Evolutionary conservation across 1,284 basidiomycete genomes (phyloP).

Genomic region (Leccinum laetum): DNA sequence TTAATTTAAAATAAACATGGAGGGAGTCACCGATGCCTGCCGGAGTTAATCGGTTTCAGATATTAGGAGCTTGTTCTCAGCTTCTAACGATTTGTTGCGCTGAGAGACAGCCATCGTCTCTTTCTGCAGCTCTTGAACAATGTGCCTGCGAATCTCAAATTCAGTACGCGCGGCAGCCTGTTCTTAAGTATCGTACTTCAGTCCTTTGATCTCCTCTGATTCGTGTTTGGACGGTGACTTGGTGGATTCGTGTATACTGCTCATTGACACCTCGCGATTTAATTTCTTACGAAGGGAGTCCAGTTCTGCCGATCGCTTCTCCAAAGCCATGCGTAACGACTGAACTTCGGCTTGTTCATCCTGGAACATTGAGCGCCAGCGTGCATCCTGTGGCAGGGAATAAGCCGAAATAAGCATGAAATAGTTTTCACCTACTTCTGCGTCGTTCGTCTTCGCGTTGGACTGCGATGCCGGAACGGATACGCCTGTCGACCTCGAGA

Average conservation of each 20-base stretch:
- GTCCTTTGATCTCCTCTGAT: conserved; percentile 65
- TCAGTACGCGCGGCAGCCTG: conserved; percentile 7
- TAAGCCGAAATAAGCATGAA: conserved; percentile 21
- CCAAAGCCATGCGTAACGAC: conserved; percentile 36
- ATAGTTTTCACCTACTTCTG: conserved; percentile 15
- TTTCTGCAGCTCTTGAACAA: conserved; percentile 85
- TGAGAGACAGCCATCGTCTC: conserved; percentile 71
- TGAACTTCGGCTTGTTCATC: conserved; percentile 41
- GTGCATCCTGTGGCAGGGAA: conserved; percentile 20
- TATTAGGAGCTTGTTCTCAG: conserved; percentile 73
- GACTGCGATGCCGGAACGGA: conserved; percentile 7
- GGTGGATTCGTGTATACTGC: conserved; percentile 35
- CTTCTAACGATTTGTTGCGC: conserved; percentile 69
- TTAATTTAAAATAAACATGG: conserved; percentile 1
- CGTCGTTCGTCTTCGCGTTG: conserved; percentile 1
- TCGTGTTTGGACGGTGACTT: conserved; percentile 50
- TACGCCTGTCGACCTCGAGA: no score
- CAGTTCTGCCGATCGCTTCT: conserved; percentile 51
- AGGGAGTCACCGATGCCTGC: conserved; percentile 52
- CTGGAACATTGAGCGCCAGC: conserved; percentile 39
- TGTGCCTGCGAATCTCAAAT: conserved; percentile 54
- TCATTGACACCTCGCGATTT: conserved; percentile 55
- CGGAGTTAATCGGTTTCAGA: conserved; percentile 80
- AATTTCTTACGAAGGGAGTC: conserved; percentile 56
- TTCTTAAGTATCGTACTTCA: conserved; percentile 55